Evolutionary conservation across 2,329 filamentous ascomycete species (phyloP).

Genomic region (Epichloe typhina): DNA sequence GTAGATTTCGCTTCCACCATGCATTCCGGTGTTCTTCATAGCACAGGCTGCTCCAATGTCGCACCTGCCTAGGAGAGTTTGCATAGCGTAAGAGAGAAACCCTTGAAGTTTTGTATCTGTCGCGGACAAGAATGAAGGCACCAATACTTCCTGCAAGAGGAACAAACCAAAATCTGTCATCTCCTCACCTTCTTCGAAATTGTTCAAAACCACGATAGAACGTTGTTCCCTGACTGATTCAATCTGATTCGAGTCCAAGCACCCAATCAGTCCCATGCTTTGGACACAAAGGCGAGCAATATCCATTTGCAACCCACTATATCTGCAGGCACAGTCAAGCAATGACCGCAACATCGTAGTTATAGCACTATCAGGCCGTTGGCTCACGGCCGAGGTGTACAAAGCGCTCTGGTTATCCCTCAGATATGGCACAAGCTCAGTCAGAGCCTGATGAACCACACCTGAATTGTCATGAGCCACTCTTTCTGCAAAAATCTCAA

Average conservation of each 20-base stretch:
- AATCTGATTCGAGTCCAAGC: conserved; percentile 79
- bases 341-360: conserved; percentile 60
- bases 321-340: conserved; percentile 74
- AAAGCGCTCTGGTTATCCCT: conserved; percentile 61
- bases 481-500: conserved; percentile 47
- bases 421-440: conserved; percentile 64
- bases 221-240: conserved; percentile 66
- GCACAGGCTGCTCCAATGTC: conserved; percentile 50
- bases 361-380: conserved; percentile 69
- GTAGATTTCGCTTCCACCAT: conserved; percentile 46
- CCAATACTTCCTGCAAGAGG: conserved; percentile 73
- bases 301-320: conserved; percentile 51
- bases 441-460: conserved; percentile 70
- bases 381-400: conserved; percentile 66
- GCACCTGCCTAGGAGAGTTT: conserved; percentile 71
- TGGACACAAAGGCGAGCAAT: conserved; percentile 65
- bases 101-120: conserved; percentile 81
- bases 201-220: conserved; percentile 76
- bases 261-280: conserved; percentile 80
- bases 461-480: conserved; percentile 73
- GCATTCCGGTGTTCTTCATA: conserved; percentile 23
- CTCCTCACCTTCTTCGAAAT: conserved; percentile 69
- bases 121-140: conserved; percentile 82
- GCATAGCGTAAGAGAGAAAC: conserved; percentile 88
- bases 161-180: conserved; percentile 77